phyloP scores from a whole-genome alignment of 176 grass and related monocot species.

The Oryza punctata region DNA sequence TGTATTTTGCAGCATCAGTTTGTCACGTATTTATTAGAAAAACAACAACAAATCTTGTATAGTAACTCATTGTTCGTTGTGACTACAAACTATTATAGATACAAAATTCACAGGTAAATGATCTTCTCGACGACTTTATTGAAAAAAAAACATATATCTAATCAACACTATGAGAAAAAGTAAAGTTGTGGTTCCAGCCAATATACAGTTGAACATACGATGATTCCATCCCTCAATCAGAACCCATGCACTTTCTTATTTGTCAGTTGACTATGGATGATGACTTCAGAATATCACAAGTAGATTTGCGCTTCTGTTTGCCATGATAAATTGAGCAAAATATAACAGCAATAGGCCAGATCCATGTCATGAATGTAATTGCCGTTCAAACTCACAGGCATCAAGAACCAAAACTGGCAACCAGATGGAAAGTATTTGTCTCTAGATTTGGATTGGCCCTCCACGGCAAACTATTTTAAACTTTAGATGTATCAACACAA shows the following conservation, averaged over 20 bases:
- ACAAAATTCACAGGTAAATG: conserved; percentile 40
- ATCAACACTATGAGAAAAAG: conserved; percentile 23
- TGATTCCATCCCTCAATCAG: conserved; percentile 7
- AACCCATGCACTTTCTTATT: conserved; percentile 37
- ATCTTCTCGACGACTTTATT: conserved; percentile 44
- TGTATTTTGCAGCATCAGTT: neutral
- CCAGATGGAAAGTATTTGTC: conserved; percentile 3
- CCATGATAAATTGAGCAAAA: conserved; percentile 4
- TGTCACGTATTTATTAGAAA: conserved; percentile 11
- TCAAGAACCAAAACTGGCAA: conserved; percentile 32
- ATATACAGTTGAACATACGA: conserved; percentile 34
- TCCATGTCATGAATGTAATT: conserved; percentile 30
- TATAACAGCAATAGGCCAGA: conserved; percentile 15
- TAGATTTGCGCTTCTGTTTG: neutral
- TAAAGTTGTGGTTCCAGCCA: conserved; percentile 25
- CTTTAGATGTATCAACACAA: conserved; percentile 29
- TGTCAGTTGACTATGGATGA: conserved; percentile 6
- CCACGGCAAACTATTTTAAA: conserved; percentile 29
- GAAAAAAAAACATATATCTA: conserved; percentile 31
- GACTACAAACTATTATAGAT: conserved; percentile 45
- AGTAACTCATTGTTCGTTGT: conserved; percentile 40
- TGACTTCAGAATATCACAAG: conserved; percentile 29
- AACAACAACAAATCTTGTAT: conserved; percentile 29
- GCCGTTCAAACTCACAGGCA: conserved; percentile 24
- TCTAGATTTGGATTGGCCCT: conserved; percentile 5